A percentile compares a stretch with the other conserved stretches of the same genome.
These are phyloP conservation scores for Silene latifolia DNA, from an alignment of 148 eudicot species.

Conservation along the genomic window DNA sequence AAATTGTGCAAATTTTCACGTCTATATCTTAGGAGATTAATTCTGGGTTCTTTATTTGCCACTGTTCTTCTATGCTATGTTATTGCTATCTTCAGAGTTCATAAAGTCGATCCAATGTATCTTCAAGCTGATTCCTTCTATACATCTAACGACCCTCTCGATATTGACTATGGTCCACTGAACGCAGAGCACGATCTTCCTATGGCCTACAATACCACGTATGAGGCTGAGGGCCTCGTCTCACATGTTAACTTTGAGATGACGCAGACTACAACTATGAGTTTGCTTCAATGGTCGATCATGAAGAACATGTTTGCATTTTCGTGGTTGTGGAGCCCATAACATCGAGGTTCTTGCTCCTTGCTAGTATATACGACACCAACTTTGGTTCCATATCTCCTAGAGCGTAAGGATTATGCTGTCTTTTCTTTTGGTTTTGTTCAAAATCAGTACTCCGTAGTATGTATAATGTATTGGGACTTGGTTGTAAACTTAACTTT, in stretches of 20 bases:
- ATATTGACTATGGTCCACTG: slow-evolving; percentile 7
- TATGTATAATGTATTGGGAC: no score
- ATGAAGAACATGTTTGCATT: neutral
- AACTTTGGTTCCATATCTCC: neutral
- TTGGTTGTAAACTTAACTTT: no score
- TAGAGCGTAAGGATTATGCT: neutral
- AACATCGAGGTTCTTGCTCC: neutral
- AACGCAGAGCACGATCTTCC: neutral
- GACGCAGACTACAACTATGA: neutral
- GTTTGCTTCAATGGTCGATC: neutral
- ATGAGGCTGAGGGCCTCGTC: neutral
- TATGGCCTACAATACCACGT: neutral
- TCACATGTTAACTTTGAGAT: neutral
- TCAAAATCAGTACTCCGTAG: neutral
- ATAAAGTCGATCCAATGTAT: slow-evolving; percentile 5
- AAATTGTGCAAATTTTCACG: neutral
- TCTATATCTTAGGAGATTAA: neutral
- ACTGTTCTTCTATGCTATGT: neutral
- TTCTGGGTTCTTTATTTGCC: neutral
- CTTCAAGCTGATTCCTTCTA: slow-evolving; percentile 24
- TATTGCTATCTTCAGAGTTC: neutral
- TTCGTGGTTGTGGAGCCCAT: neutral
- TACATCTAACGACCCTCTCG: slow-evolving; percentile 12
- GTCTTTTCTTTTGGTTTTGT: neutral
- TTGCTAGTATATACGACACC: neutral